Percentiles rank a stretch among this genome's conserved stretches.
Conservation (phyloP, 2,329 filamentous ascomycete genomes). For the Esteya vermicola region DNA sequence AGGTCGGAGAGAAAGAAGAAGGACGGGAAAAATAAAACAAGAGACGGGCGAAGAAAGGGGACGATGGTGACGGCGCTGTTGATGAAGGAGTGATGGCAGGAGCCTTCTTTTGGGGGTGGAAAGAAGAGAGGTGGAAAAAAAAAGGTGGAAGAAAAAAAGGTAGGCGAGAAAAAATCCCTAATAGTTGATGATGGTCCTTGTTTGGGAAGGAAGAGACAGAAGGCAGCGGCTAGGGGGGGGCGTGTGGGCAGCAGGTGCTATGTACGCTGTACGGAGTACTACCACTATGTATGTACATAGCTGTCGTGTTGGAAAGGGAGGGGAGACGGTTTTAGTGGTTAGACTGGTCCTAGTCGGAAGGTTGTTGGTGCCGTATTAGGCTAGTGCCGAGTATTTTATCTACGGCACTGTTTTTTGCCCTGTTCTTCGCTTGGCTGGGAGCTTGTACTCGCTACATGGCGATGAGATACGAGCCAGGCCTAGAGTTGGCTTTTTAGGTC, state of each 20-base stretch:
- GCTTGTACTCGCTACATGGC: too few relatives aligned
- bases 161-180: background rate
- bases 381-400: conserved; percentile 5
- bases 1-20: background rate
- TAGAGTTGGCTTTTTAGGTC: too few relatives aligned
- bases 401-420: background rate
- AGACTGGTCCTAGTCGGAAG: conserved; percentile 1
- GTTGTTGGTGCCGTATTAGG: background rate
- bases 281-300: conserved; percentile 3
- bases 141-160: background rate
- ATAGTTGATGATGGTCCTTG: conserved; percentile 1
- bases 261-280: too few relatives aligned
- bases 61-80: background rate
- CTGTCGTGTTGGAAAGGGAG: conserved; percentile 8
- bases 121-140: background rate
- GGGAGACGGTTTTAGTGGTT: conserved; percentile 5
- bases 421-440: background rate
- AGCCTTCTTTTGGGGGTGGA: background rate
- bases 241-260: conserved; percentile 4
- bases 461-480: too few relatives aligned
- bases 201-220: conserved; percentile 2
- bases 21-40: background rate
- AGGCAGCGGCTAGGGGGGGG: conserved; percentile 1
- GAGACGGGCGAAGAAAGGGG: background rate
- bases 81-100: conserved; percentile 1